Evolutionary conservation across 2,329 filamentous ascomycete species (phyloP), one percentile per base, ranked within the genome.

Genomic region (Hypoxylon sp.): DNA sequence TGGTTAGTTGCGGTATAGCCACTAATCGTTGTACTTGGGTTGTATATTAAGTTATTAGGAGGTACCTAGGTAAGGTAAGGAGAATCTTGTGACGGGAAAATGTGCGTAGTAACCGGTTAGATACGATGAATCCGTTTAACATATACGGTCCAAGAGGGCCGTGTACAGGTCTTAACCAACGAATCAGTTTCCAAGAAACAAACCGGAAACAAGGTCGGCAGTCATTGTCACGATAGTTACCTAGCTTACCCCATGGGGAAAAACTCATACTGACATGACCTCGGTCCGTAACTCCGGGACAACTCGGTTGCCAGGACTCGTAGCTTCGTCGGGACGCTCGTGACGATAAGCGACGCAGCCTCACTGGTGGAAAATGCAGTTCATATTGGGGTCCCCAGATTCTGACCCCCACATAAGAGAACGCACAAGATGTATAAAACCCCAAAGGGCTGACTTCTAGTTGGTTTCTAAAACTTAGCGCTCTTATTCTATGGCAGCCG

Each of bases 341-440:
- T 63, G 50, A 60, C 22, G 19, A 35, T 26, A 66, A 69, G 42
- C 31, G 47, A 54, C 35, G 63, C 52, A 17, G 59, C 37, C 47
- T 63, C 50, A 69, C 52, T 69, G 54, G 67, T 69, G 67, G 67
- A 67, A 67, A 63, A 66, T 53, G 17, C 19, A 57, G 19, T 63
- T 53, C 39, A 46, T 24, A 42, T 6, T 64, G 67, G 63, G 47
- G 52, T 33, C 59, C 54, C 63, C 59, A 37, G 47, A 59, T 39
- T 59, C 13, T 50, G 55, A 61, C 55, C 67, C 67, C 67, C 63
- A 67, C 67, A 42, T 5, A 22, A 14, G 24, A 39, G 10, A 24
- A 67, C 59, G 42, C 6, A 22, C 13, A 24, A 47, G 10, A 31
- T 14, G 31, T 61, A 70, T 70, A 69, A 61, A 39, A 22, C 31